Evolutionary conservation across 495 filamentous ascomycete species (phyloP).

Genomic region (Talaromyces ruber): DNA sequence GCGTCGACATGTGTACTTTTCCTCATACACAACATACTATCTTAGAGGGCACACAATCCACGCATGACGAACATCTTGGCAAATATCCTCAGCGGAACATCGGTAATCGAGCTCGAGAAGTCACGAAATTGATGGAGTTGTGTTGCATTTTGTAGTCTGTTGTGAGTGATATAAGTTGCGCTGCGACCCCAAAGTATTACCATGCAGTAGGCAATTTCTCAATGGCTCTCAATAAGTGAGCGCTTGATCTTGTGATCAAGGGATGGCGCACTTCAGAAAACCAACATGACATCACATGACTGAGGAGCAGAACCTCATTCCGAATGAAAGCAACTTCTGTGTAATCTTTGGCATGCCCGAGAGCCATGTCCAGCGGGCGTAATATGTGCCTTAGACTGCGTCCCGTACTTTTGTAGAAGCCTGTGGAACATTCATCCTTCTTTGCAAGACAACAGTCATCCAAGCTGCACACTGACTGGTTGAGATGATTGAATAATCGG

Average conservation of each 20-base stretch:
- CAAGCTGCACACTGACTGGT: neutral
- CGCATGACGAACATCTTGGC: neutral
- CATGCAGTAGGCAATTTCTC: neutral
- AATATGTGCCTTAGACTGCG: neutral
- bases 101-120: neutral
- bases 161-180: neutral
- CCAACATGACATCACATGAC: neutral
- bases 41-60: neutral
- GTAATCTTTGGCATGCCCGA: neutral
- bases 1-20: neutral
- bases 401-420: neutral
- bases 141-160: neutral
- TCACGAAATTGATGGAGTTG: neutral
- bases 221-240: neutral
- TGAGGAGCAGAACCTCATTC: neutral
- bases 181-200: neutral
- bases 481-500: neutral
- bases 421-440: neutral
- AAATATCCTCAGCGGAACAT: neutral
- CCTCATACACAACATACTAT: neutral
- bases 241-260: neutral
- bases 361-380: neutral
- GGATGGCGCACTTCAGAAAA: neutral
- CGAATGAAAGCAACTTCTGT: neutral
- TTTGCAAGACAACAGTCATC: neutral